Evolutionary conservation across 805 yeast species (phyloP), one percentile per base, ranked within the genome.

Genomic region (Scheffersomyces ergatensis): DNA sequence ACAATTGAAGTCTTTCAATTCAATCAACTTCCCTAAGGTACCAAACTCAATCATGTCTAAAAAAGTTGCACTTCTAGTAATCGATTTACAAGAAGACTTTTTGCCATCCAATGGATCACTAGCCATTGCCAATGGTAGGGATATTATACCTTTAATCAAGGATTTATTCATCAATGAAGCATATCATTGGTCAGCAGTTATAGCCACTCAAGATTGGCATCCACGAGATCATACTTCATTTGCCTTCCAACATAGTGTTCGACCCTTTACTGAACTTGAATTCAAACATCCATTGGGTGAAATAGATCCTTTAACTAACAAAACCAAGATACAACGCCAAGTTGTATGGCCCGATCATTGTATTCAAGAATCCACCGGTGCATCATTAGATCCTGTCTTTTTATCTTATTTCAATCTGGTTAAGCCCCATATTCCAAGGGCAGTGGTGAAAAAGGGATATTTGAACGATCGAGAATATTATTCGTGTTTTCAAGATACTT

Each of bases 331-430:
- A 12, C 45, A 63, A 27, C 51, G 45, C 3, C 81, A 80, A 47
- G 70, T 74, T 0, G 70, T 89, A 3, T 90, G 97, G 97, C 97
- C 98, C 0, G 90, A 78, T 40, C 98, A 90, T 57, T 90, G 97
- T 60, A 77, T 90, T 13, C 90, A 87, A 53, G 70, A 73, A 38
- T 71, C 89, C 0, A 36, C 48, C 4, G 98, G 97, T 0, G 74
- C 90, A 0, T 70, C 74, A 27, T 69, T 85, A 25, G 85, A 87
- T 4, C 48, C 60, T 0, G 77, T 67, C 45, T 68, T 89, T 39
- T 49, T 62, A 37, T 55, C 58, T 11, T 53, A 49, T 1, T 61
- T 78, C 39, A 53, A 46, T 43, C 50, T 51, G 25, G 52, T 71
- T 33, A 64, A 66, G 43, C 44, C 47, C 4, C 56, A 59, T 20